These are phyloP conservation scores for Micromonas pusilla DNA, from an alignment of 139 green algal species.

Conservation along the genomic window DNA sequence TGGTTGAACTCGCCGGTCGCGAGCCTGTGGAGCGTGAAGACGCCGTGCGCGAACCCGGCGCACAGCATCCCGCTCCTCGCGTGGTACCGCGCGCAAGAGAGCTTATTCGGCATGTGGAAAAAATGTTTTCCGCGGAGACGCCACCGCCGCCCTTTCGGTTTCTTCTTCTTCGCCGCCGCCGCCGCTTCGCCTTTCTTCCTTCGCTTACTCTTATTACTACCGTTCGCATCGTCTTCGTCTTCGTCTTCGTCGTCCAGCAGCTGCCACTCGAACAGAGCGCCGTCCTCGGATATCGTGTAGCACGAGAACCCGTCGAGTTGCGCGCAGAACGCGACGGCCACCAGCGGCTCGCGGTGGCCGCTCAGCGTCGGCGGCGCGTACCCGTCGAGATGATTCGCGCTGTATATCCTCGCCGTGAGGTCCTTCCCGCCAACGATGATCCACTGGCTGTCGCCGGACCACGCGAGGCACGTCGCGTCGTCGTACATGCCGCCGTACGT, in stretches of 20 bases:
- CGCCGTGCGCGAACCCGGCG: constrained; percentile 65
- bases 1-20: constrained; percentile 53
- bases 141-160: constrained; percentile 61
- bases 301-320: constrained; percentile 28
- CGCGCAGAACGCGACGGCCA: constrained; percentile 73
- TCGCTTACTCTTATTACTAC: constrained; percentile 1
- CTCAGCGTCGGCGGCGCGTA: constrained; percentile 68
- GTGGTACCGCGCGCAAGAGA: constrained; percentile 58
- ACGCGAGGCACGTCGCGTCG: constrained; percentile 80
- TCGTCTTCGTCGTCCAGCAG: constrained; percentile 37
- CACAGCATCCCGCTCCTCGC: constrained; percentile 53
- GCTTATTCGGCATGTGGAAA: constrained; percentile 55
- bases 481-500: constrained; percentile 75
- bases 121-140: constrained; percentile 68
- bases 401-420: constrained; percentile 66
- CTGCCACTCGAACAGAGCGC: constrained; percentile 74
- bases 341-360: constrained; percentile 70
- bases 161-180: no score
- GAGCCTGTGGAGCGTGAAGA: constrained; percentile 87
- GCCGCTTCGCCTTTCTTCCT: no score
- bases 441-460: constrained; percentile 65
- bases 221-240: background rate
- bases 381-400: constrained; percentile 65
- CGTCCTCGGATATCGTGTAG: constrained; percentile 74
- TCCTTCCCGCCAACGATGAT: constrained; percentile 76